phyloP scores from a whole-genome alignment of 768 basidiomycete genomes.

The Mycena olivaceomarginata region DNA sequence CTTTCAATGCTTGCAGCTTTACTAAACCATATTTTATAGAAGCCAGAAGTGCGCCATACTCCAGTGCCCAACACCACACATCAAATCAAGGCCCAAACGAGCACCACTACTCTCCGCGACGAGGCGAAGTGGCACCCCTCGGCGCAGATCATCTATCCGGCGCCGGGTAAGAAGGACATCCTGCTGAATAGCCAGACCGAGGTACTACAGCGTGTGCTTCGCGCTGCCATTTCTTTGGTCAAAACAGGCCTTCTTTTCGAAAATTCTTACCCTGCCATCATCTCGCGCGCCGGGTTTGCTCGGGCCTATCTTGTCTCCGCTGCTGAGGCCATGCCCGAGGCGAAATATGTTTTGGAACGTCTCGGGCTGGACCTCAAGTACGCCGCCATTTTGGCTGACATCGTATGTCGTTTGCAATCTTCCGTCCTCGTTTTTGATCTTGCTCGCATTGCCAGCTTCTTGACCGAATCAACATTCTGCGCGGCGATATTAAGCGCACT shows the following conservation, averaged over 20 bases:
- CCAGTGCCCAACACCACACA: not conserved
- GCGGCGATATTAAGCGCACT: conserved; percentile 17
- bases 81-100: not conserved
- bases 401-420: not conserved
- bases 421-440: not conserved
- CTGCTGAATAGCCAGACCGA: not conserved
- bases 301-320: not conserved
- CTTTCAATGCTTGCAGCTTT: not conserved
- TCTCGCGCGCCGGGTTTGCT: conserved; percentile 11
- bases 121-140: not conserved
- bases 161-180: not conserved
- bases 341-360: not conserved
- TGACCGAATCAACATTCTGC: conserved; percentile 25
- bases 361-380: conserved; percentile 2
- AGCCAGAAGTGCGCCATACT: not conserved
- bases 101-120: not conserved
- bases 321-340: not conserved
- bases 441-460: not conserved
- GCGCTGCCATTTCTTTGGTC: not conserved
- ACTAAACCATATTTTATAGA: not conserved
- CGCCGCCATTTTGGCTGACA: conserved; percentile 9
- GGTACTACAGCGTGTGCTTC: not conserved
- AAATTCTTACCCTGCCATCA: not conserved
- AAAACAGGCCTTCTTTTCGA: not conserved
- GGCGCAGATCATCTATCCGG: not conserved